A percentile compares a stretch with the other conserved stretches of the same genome.
phyloP scores from a whole-genome alignment of 106 monocot species.

The Dendrobium nobile region DNA sequence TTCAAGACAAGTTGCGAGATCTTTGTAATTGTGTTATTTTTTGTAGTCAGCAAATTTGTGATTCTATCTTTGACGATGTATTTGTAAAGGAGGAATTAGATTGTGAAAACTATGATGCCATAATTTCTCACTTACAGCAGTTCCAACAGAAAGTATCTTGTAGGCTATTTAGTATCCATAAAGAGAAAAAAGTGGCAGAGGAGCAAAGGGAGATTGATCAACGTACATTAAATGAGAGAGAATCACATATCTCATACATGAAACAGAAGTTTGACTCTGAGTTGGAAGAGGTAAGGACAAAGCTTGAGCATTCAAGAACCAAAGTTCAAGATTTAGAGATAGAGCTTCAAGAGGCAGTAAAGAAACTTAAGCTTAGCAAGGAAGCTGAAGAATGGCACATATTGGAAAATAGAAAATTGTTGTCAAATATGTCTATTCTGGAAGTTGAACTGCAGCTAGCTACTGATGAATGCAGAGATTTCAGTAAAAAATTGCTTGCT shows the following conservation, averaged over 20 bases:
- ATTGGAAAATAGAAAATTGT: conserved; percentile 42
- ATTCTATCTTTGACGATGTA: conserved; percentile 14
- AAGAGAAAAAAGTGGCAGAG: conserved; percentile 39
- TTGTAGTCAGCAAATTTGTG: conserved; percentile 25
- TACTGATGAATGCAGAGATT: conserved; percentile 35
- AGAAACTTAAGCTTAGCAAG: conserved; percentile 39
- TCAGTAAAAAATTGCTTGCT: conserved; percentile 31
- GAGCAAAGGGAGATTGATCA: conserved; percentile 31
- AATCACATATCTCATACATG: conserved; percentile 17
- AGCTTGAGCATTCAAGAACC: conserved; percentile 45
- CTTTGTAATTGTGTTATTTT: conserved; percentile 22
- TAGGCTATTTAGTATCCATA: conserved; percentile 33
- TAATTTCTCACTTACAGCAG: conserved; percentile 36
- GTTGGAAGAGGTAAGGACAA: conserved; percentile 30
- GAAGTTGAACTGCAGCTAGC: conserved; percentile 51
- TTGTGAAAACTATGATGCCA: conserved; percentile 26
- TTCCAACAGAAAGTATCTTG: conserved; percentile 26
- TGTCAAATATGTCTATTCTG: conserved; percentile 35
- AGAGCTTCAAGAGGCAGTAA: conserved; percentile 46
- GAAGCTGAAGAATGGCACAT: conserved; percentile 35
- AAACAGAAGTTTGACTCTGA: conserved; percentile 37
- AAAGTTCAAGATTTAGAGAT: conserved; percentile 36
- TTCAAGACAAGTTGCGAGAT: conserved; percentile 36
- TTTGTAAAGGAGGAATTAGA: conserved; percentile 24
- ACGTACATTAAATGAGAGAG: conserved; percentile 22